Evolutionary conservation across 768 basidiomycete genomes (phyloP), one percentile per base, ranked within the genome.

Genomic region (Mycena chlorophos): DNA sequence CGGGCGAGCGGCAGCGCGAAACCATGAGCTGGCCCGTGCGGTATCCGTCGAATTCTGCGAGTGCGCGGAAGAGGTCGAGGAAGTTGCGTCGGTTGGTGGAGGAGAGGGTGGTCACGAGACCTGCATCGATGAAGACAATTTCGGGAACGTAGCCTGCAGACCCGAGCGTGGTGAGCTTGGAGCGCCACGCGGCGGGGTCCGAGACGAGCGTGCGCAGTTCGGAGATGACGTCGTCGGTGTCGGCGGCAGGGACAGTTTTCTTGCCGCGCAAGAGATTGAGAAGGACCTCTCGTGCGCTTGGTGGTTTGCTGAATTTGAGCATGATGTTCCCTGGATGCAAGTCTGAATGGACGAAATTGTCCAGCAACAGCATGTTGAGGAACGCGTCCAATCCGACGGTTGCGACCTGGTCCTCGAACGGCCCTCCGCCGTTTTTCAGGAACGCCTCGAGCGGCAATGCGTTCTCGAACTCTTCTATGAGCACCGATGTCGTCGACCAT

Each of bases 11-110:
- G 63, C 94, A 98, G 25, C 95, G 88, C 71, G 94, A 91, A 51
- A 98, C 83, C 96, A 99, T 98, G 50, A 99, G 85, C 58, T 92
- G 87, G 1, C 97, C 97, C 1, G 92, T 86, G 57, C 86, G 88
- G 72, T 98, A 98, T 0, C 97, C 97, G 68, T 99, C 97, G 57
- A 99, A 99, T 63, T 94, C 87, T 29, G 97, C 96, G 30, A 99
- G 82, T 3, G 96, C 93, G 51, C 89, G 87, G 76, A 99, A 98
- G 58, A 99, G 86, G 66, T 99, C 96, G 43, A 99, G 81, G 70
- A 99, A 99, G 72, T 99, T 98, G 55, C 79, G 76, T 26, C 96
- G 84, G 71, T 98, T 93, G n/a, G 68, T 75, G 2, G 80, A 79
- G 65, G 91, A 84, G 45, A 99, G 85, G 0, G 88, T 88, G 3